Evolutionary conservation across 805 yeast species (phyloP).

Genomic region (Ogataea wickerhamii): DNA sequence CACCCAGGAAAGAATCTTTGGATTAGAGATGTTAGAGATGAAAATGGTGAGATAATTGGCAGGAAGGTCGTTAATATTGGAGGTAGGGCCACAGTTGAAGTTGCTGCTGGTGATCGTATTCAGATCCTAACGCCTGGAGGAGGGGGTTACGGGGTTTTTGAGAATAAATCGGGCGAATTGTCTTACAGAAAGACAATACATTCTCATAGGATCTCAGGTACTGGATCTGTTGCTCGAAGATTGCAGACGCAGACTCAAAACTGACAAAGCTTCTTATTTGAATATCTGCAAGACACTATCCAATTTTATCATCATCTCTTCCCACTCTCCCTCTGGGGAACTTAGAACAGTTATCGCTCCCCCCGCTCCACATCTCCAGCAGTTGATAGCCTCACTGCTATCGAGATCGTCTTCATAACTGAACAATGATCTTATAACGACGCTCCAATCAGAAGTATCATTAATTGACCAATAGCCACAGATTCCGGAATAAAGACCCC

Average conservation of each 20-base stretch:
- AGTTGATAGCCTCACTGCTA: conserved; percentile 16
- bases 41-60: conserved; percentile 30
- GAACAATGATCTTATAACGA: conserved; percentile 80
- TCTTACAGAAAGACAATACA: conserved; percentile 9
- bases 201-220: conserved; percentile 19
- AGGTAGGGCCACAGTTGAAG: conserved; percentile 63
- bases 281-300: conserved; percentile 79
- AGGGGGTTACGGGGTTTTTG: conserved; percentile 65
- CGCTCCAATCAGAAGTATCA: conserved; percentile 93
- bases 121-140: conserved; percentile 80
- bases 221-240: conserved; percentile 33
- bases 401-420: conserved; percentile 50
- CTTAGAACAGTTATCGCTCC: conserved; percentile 95
- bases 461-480: conserved; percentile 92
- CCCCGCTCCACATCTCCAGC: conserved; percentile 95
- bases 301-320: conserved; percentile 81
- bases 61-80: conserved; percentile 52
- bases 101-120: conserved; percentile 61
- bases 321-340: conserved; percentile 81
- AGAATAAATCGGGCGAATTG: conserved; percentile 1
- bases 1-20: conserved; percentile 63
- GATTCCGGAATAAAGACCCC: conserved; percentile 91
- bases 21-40: conserved; percentile 33
- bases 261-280: conserved; percentile 16
- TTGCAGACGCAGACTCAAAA: conserved; percentile 31